Evolutionary conservation across 202 grass and related monocot genomes (phyloP).

Genomic region (Schoenoplectus triqueter): DNA sequence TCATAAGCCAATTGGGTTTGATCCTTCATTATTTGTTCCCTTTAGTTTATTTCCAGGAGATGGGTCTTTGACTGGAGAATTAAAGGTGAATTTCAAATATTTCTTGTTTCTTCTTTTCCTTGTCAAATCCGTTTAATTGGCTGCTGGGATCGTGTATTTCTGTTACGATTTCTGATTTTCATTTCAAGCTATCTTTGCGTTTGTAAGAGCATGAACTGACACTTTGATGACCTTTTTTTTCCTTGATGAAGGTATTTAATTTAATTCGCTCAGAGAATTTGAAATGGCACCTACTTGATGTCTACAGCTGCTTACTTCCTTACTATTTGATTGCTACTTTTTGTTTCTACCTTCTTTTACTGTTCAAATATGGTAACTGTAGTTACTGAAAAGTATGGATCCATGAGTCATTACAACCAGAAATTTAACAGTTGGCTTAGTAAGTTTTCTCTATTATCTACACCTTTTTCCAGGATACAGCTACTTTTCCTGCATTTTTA

Average conservation of each 20-base stretch:
- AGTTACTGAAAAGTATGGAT: slow-evolving; percentile 3
- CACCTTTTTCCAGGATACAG: background rate
- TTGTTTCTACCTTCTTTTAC: slow-evolving; percentile 26
- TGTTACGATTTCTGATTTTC: slow-evolving; percentile 26
- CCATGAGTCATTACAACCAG: background rate
- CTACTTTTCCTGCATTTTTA: background rate
- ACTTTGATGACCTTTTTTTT: slow-evolving; percentile 1
- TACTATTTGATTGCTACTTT: slow-evolving; percentile 18
- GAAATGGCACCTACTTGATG: slow-evolving; percentile 29
- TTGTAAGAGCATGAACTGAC: background rate
- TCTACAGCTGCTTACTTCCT: background rate
- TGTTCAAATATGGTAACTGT: slow-evolving; percentile 26
- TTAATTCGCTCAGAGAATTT: slow-evolving; percentile 7
- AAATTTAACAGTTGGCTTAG: background rate
- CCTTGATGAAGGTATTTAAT: slow-evolving; percentile 14
- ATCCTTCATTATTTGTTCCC: slow-evolving; percentile 24
- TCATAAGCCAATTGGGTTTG: slow-evolving; percentile 21
- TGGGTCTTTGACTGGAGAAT: background rate
- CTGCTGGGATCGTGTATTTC: slow-evolving; percentile 14
- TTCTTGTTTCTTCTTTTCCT: background rate
- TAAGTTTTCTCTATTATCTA: background rate
- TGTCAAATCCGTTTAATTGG: slow-evolving; percentile 17
- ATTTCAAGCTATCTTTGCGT: background rate
- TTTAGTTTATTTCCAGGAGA: background rate
- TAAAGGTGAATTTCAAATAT: slow-evolving; percentile 22